Conservation (phyloP, 2,329 filamentous ascomycete species). For the Tolypocladium paradoxum region DNA sequence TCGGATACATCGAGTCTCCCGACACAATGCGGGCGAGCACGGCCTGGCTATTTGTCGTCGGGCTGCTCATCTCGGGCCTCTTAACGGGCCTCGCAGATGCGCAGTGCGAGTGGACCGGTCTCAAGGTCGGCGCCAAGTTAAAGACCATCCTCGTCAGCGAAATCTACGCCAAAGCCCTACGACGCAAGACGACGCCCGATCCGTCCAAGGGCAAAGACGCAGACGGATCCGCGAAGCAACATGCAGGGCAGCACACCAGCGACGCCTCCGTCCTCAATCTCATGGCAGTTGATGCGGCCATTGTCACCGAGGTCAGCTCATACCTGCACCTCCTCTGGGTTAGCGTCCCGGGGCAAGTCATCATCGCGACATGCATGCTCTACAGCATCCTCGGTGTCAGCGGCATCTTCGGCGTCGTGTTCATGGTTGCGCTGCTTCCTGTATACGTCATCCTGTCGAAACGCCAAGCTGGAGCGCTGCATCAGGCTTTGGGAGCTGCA, state of each 20-base stretch:
- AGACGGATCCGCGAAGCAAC: too few relatives aligned
- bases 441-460: neutral
- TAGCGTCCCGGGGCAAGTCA: neutral
- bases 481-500: neutral
- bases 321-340: slow-evolving; percentile 1
- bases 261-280: neutral
- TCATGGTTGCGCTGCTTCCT: neutral
- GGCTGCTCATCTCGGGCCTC: neutral
- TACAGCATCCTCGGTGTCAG: neutral
- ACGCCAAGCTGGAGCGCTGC: neutral
- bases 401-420: neutral
- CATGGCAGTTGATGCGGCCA: neutral
- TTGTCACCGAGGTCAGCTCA: neutral
- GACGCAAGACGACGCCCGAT: neutral
- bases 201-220: neutral
- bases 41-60: neutral
- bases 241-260: neutral
- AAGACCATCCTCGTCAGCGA: neutral
- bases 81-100: neutral
- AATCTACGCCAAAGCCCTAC: neutral
- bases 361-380: neutral
- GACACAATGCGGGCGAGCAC: neutral
- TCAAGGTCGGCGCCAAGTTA: neutral
- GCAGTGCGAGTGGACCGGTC: slow-evolving; percentile 1
- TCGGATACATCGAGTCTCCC: neutral